phyloP scores from a whole-genome alignment of 192 early-diverging fungal genomes.

The Linderina pennispora region DNA sequence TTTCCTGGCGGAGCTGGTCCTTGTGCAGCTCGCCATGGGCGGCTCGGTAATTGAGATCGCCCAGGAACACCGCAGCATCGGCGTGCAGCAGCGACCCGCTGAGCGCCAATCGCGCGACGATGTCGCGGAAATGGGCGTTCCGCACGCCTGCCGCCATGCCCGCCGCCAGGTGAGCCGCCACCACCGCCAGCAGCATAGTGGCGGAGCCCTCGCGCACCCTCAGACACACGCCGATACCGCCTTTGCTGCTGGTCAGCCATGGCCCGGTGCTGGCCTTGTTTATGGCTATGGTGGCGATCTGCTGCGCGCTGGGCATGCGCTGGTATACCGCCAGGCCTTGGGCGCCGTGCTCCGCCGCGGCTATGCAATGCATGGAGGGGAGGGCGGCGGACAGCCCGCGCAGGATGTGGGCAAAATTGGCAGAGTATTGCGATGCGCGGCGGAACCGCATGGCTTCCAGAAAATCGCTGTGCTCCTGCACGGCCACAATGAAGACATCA shows the following conservation, averaged over 20 bases:
- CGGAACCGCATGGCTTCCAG: not conserved
- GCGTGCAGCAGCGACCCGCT: constrained; percentile 1
- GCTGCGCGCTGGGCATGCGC: not conserved
- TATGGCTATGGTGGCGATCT: not conserved
- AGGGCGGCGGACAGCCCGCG: not conserved
- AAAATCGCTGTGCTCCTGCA: constrained; percentile 1
- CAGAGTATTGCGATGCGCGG: not conserved
- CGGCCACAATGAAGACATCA: not conserved
- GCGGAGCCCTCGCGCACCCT: not conserved
- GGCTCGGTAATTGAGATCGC: constrained; percentile 5
- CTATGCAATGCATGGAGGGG: not conserved
- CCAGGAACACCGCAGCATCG: not conserved
- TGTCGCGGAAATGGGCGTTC: not conserved
- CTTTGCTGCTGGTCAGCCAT: not conserved
- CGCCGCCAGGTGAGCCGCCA: not conserved
- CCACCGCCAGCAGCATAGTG: not conserved
- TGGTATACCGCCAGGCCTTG: constrained; percentile 1
- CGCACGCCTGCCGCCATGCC: not conserved
- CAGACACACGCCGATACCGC: not conserved
- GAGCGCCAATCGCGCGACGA: not conserved
- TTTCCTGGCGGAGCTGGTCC: not conserved
- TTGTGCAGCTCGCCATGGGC: not conserved
- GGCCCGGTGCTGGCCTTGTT: constrained; percentile 1
- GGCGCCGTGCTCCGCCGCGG: constrained; percentile 4
- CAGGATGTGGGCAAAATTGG: not conserved